Base-by-base conservation (phyloP, 2,329 filamentous ascomycete species). In the Hymenoscyphus fraxineus region DNA sequence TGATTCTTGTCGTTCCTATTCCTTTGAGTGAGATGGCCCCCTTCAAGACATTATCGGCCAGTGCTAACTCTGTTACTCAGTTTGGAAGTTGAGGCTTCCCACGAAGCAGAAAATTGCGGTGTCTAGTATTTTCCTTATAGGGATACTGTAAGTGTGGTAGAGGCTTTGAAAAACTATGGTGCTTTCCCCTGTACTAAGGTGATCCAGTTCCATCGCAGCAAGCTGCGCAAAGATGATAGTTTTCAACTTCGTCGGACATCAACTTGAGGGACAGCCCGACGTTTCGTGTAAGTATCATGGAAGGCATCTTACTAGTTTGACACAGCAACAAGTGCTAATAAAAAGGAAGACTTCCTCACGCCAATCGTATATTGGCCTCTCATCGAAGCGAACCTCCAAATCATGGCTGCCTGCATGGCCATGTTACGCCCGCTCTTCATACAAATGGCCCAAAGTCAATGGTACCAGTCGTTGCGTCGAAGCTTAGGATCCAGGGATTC, bases 341-440 rank as follows among this genome's bases (percentile, higher is more conserved):
- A 27, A 9, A 7, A 7, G 27, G n/a, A 12, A 58, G 51, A 56
- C 6, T 57, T 56, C 39, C 54, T 62, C 22, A 62, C 51, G 10
- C 60, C 39, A 15, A 57, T 56, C 12, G 54, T 57, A n/a, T 62
- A 62, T 22, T 80, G 78, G 78, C 77, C 77, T 65, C 76, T 75
- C 62, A 75, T 80, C 44, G 78, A 80, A 64, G 73, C 80, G 16
- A 76, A 76, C 38, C 69, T 80, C 3, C 78, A 77, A 4, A 78
- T 79, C 58, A 71, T 79, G 1, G 78, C 79, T 1, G 77, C 77
- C 7, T 79, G 75, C 0, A 65, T 80, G 0, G 77, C 78, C 0
- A 77, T 79, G 22, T 73, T 81, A 19, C 74, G 77, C 27, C 78
- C 78, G 3, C 67, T 76, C 9, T 73, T 77, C 67, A 59, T 44